Evolutionary conservation across 140 eudicot species (phyloP), one percentile per base, ranked within the genome.

Genomic region (Anethum foeniculum): DNA sequence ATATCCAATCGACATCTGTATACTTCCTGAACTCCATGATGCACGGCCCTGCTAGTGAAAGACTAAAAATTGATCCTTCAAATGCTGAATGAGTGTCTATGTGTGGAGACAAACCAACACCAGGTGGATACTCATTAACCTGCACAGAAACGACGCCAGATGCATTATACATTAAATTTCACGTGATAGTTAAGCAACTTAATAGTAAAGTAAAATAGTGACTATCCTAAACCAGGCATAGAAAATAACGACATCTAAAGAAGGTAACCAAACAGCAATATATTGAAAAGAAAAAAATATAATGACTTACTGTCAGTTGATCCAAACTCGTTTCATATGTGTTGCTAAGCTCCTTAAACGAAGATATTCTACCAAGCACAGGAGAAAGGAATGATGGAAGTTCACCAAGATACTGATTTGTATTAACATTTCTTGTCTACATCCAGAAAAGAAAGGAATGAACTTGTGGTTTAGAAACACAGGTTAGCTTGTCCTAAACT

Each of bases 41-140:
- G 87, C 99, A 95, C 69, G 99, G 90, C 28, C 99, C 99, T 21
- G 95, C 90, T 83, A 95, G 85, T 49, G 99, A 95, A 84, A 95
- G 97, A 87, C 99, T 95, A 85, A 90, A 95, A 76, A 95, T 95
- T 49, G 87, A 87, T 27, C 88, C 97, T 75, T 90, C 97, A 85
- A 95, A 95, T 62, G 99, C 99, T 58, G 99, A 95, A 89, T 92
- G 99, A 48, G 99, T 95, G 87, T 95, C 99, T 80, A 95, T 88
- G 79, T 95, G 99, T 13, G 99, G 99, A 49, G 99, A 92, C 85
- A 95, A 83, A 28, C 99, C 99, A 58, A 95, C 99, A 28, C 99
- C 99, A 56, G 90, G n/a, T 4, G 99, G 97, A 77, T 95, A 95
- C 84, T 95, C 99, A 84, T 95, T 95, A 65, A 95, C 93, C 99